phyloP scores from a whole-genome alignment of 2,329 filamentous ascomycete genomes.

The Aspergillus candidus region DNA sequence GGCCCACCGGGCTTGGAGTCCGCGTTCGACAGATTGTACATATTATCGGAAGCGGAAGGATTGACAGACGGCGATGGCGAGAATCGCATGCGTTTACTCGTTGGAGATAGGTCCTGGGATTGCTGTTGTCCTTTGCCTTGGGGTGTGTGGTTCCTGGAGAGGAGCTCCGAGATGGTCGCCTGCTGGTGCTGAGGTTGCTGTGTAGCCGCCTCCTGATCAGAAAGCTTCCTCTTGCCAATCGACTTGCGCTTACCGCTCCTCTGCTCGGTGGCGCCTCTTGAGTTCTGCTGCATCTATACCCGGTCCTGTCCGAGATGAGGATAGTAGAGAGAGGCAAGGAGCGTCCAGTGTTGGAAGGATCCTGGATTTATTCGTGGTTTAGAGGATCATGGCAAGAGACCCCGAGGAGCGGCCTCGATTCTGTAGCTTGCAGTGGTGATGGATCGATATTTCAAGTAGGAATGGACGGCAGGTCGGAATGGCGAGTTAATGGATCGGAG shows the following conservation, averaged over 20 bases:
- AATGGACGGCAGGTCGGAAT: slow-evolving; percentile 1
- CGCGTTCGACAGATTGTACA: slow-evolving; percentile 49
- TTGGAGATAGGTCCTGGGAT: slow-evolving; percentile 24
- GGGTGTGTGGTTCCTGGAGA: slow-evolving; percentile 29
- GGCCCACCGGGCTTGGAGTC: slow-evolving; percentile 31
- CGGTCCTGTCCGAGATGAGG: slow-evolving; percentile 26
- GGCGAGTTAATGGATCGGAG: slow-evolving; percentile 1
- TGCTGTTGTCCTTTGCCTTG: slow-evolving; percentile 15
- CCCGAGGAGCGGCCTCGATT: neutral
- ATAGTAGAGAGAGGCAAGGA: slow-evolving; percentile 10
- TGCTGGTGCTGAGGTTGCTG: slow-evolving; percentile 30
- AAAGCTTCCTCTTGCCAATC: slow-evolving; percentile 38
- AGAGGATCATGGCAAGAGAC: slow-evolving; percentile 14
- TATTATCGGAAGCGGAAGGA: slow-evolving; percentile 37
- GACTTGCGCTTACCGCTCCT: slow-evolving; percentile 40
- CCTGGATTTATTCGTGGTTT: slow-evolving; percentile 9
- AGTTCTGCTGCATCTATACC: slow-evolving; percentile 39
- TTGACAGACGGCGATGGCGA: slow-evolving; percentile 22
- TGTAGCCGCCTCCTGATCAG: slow-evolving; percentile 28
- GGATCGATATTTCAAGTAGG: neutral
- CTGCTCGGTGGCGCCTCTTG: slow-evolving; percentile 33
- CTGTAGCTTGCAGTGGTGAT: neutral
- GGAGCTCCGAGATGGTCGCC: slow-evolving; percentile 42
- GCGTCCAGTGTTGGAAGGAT: slow-evolving; percentile 17
- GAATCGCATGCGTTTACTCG: slow-evolving; percentile 38